phyloP scores from a whole-genome alignment of 106 monocot species.

The Iris macrosiphon region DNA sequence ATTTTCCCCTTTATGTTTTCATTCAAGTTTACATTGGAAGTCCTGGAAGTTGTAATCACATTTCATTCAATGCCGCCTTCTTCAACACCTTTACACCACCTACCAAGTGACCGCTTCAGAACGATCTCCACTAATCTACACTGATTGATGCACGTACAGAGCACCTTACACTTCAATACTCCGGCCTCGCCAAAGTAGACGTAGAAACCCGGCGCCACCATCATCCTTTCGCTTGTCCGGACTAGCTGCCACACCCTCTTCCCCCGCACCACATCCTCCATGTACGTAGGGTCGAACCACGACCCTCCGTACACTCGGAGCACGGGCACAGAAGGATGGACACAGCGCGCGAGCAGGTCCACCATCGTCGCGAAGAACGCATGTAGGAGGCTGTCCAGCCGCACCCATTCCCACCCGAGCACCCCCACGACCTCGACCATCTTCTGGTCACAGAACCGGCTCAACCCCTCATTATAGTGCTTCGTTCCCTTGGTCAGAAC shows the following conservation, averaged over 20 bases:
- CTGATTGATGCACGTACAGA: constrained; percentile 20
- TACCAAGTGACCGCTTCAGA: no score
- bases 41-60: no score
- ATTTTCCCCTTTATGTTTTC: no score
- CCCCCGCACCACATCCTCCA: constrained; percentile 53
- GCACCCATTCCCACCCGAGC: constrained; percentile 41
- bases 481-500: constrained; percentile 72
- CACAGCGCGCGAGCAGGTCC: constrained; percentile 56
- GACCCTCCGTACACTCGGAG: constrained; percentile 48
- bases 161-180: constrained; percentile 63
- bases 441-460: constrained; percentile 79
- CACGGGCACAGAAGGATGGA: constrained; percentile 55
- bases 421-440: constrained; percentile 71
- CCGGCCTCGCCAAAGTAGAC: constrained; percentile 24
- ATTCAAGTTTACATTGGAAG: no score
- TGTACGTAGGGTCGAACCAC: constrained; percentile 55
- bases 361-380: constrained; percentile 78
- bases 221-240: constrained; percentile 28
- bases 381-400: constrained; percentile 77
- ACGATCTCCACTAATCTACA: background rate
- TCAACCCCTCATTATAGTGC: constrained; percentile 71
- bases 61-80: no score
- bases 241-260: background rate
- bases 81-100: no score
- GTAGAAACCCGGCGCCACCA: constrained; percentile 93